Conservation (phyloP, 83 land plant species). For the Thuja plicata region DNA sequence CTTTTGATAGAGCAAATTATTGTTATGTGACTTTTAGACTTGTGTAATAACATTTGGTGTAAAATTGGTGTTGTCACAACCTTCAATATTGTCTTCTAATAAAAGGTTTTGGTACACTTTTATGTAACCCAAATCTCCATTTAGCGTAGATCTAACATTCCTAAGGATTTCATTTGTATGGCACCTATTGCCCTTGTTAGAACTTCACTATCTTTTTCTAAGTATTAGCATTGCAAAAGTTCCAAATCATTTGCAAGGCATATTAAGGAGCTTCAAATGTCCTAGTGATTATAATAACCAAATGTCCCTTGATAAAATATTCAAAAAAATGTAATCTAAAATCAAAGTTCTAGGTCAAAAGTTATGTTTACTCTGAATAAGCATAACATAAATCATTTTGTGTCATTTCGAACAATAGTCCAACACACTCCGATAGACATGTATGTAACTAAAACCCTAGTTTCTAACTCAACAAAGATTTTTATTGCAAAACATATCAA, state of each 20-base stretch:
- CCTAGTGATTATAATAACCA: too few species aligned
- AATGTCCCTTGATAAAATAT: too few species aligned
- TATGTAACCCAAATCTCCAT: not conserved
- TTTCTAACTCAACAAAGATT: not conserved
- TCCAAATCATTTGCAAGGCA: too few species aligned
- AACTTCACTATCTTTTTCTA: too few species aligned
- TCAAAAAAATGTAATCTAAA: too few species aligned
- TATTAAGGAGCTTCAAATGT: too few species aligned
- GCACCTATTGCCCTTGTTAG: not conserved
- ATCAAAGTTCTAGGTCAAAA: too few species aligned
- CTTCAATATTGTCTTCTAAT: not conserved
- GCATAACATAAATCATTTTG: not conserved
- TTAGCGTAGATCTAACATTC: not conserved
- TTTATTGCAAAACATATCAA: not conserved
- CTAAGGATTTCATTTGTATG: not conserved
- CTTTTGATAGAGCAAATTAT: too few species aligned
- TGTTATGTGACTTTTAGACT: too few species aligned
- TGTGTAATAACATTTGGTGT: too few species aligned
- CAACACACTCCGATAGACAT: not conserved
- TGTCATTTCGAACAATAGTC: not conserved
- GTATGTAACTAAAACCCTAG: not conserved
- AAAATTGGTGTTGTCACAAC: too few species aligned
- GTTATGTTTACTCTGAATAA: not conserved
- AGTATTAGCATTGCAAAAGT: too few species aligned
- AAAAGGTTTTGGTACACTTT: not conserved